Evolutionary conservation across 805 yeast species (phyloP).

Genomic region (Wickerhamiella domercqiae): DNA sequence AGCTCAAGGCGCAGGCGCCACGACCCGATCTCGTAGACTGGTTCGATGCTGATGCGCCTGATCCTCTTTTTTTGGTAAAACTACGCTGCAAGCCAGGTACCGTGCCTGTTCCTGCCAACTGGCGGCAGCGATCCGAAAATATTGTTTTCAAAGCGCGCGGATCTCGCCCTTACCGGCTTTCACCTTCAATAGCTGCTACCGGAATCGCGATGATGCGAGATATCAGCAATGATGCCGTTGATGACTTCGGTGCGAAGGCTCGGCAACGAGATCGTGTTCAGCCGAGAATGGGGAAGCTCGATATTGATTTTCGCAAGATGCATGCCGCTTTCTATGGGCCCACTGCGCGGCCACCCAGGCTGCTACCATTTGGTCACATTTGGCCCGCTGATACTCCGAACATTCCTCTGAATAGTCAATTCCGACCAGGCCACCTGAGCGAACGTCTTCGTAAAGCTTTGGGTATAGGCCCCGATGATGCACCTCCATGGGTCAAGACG

Average conservation of each 20-base stretch:
- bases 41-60: conserved; percentile 73
- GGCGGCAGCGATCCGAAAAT: conserved; percentile 70
- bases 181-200: conserved; percentile 61
- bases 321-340: conserved; percentile 76
- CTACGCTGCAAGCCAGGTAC: conserved; percentile 51
- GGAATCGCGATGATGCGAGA: conserved; percentile 81
- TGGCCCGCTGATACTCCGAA: background rate
- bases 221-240: conserved; percentile 26
- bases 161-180: conserved; percentile 40
- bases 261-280: conserved; percentile 70
- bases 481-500: conserved; percentile 68
- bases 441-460: conserved; percentile 48
- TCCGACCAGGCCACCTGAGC: conserved; percentile 28
- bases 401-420: background rate
- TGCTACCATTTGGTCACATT: conserved; percentile 61
- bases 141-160: conserved; percentile 20
- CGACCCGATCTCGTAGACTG: conserved; percentile 70
- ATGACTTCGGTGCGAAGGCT: conserved; percentile 48
- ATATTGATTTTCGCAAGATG: conserved; percentile 67
- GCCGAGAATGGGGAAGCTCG: conserved; percentile 75
- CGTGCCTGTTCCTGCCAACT: conserved; percentile 69
- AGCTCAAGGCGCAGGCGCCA: conserved; percentile 42
- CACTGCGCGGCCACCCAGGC: conserved; percentile 51
- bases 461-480: conserved; percentile 41
- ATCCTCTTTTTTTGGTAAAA: conserved; percentile 50